Conservation (phyloP, 83 land plant species). For the Larix sibirica region DNA sequence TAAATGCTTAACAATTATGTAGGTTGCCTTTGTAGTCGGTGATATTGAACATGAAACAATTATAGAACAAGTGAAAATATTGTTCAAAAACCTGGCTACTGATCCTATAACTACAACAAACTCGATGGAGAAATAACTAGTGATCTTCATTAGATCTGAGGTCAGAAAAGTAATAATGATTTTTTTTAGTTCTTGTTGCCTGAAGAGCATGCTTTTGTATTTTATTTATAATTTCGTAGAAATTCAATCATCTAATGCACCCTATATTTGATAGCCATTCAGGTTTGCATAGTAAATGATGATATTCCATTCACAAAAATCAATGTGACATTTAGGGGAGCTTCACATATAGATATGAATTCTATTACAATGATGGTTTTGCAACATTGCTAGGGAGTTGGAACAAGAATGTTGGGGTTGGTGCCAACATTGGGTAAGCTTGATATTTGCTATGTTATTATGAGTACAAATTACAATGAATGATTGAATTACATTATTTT, state of each 20-base stretch:
- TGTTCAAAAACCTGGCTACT: conserved; percentile 73
- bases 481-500: background rate
- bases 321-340: conserved; percentile 90
- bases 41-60: conserved; percentile 90
- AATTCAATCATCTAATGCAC: background rate
- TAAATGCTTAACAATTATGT: background rate
- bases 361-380: conserved; percentile 97
- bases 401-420: conserved; percentile 80
- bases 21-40: conserved; percentile 94
- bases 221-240: background rate
- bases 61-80: conserved; percentile 73
- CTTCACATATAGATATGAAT: conserved; percentile 96
- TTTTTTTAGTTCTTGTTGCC: background rate
- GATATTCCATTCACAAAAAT: conserved; percentile 91
- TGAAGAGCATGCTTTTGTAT: no score
- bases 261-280: conserved; percentile 5
- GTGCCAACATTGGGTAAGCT: conserved; percentile 88
- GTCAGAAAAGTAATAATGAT: conserved; percentile 28
- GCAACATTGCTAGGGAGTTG: conserved; percentile 96
- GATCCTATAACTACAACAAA: conserved; percentile 79
- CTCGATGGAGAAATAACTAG: conserved; percentile 75
- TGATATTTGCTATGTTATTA: background rate
- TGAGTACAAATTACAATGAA: background rate
- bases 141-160: conserved; percentile 93
- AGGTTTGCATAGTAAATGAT: conserved; percentile 88